phyloP scores from a whole-genome alignment of 2,329 filamentous ascomycete species.

The Talaromyces pinophilus region DNA sequence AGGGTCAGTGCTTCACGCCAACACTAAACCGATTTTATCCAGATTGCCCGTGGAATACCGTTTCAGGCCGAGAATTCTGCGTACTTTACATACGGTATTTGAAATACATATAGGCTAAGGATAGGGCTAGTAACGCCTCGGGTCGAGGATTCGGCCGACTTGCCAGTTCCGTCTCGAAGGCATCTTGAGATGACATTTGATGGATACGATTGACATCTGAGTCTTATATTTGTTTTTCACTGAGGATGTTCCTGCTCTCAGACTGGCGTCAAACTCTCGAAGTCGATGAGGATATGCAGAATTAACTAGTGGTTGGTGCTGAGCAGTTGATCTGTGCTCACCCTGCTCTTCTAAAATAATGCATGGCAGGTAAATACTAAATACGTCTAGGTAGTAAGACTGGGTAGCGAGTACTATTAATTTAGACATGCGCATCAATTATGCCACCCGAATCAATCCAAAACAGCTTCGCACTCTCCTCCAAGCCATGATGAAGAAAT shows the following conservation, averaged over 20 bases:
- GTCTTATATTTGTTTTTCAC: not conserved
- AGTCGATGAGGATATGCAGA: not conserved
- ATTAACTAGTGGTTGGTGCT: not conserved
- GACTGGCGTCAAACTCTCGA: not conserved
- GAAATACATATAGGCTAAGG: not conserved
- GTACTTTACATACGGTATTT: not conserved
- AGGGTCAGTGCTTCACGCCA: constrained; percentile 9
- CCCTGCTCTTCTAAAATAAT: not conserved
- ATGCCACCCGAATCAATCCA: not conserved
- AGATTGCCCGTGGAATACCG: not conserved
- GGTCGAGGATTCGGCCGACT: not conserved
- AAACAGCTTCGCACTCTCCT: not conserved
- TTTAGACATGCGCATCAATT: constrained; percentile 3
- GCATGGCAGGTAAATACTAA: constrained; percentile 3
- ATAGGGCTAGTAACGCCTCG: not conserved
- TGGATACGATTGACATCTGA: not conserved
- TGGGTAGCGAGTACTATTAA: not conserved
- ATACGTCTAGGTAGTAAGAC: not conserved
- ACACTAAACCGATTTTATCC: constrained; percentile 9
- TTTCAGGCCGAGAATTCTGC: not conserved
- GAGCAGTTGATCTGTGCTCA: constrained; percentile 5
- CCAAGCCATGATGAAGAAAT: not conserved
- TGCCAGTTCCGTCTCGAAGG: not conserved
- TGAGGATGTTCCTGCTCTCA: not conserved
- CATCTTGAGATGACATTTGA: not conserved